Base-by-base conservation (phyloP, 306 rosid species). In the Trichosanthes cucumerina region DNA sequence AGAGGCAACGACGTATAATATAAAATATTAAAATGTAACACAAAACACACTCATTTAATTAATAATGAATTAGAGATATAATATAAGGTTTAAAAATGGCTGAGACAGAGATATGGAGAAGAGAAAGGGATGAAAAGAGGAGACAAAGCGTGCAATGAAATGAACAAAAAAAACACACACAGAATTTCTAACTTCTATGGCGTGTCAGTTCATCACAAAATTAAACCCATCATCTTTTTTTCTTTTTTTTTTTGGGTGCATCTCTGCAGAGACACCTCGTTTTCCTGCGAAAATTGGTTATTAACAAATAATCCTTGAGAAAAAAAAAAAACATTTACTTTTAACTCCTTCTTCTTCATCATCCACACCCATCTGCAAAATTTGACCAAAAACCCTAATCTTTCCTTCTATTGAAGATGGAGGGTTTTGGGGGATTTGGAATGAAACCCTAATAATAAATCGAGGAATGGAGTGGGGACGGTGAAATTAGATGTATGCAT, bases 401-500 rank as follows among this genome's bases (percentile, higher is more conserved):
- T 21, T 13, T 13, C 10, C 5, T 23, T 21, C 12, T 8, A 7
- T 9, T n/a, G 62, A 56, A 56, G 62, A 49, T 50, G 56, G 6
- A 23, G 9, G 66, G 9, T 26, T 60, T 68, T 5, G 47, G 4
- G 47, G 52, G 50, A n/a, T 41, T 39, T 39, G 75, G 19, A 19
- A 68, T 11, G 54, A 43, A 68, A 69, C 54, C 75, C 75, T 69
- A 69, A 69, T 33, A 5, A 9, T 4, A 60, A 60, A 49, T 36
- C 6, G 19, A 23, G 23, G 9, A 52, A 52, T 7, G 31, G 28
- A 34, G 10, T 3, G 23, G 33, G 39, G 44, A 33, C 9, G 12
- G 58, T 47, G 36, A 47, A 49, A 72, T 65, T 65, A 36, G 46
- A 18, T 4, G 4, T 77, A 84, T 94, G 98, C 98, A 96, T 94